Evolutionary conservation across 352 stramenopile genomes (phyloP).

Genomic region (Albugo candida): DNA sequence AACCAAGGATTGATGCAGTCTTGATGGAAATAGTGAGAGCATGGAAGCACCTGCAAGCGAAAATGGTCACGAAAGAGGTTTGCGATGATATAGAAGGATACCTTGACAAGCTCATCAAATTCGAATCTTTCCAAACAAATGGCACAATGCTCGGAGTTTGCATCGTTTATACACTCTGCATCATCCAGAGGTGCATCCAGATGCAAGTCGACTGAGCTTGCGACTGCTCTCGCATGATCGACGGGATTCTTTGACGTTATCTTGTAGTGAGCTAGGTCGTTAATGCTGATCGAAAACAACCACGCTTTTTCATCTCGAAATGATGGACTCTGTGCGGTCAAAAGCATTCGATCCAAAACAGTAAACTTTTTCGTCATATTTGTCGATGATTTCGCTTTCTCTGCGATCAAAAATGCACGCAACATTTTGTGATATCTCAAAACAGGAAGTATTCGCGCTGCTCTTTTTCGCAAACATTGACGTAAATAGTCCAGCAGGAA

Average conservation of each 20-base stretch:
- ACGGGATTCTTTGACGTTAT: no score
- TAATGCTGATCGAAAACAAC: neutral
- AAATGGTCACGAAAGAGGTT: neutral
- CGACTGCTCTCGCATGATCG: no score
- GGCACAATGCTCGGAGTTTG: constrained; percentile 22
- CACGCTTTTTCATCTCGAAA: neutral
- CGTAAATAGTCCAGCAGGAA: no score
- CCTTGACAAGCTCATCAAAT: constrained; percentile 30
- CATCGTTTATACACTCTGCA: constrained; percentile 1
- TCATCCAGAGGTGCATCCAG: neutral
- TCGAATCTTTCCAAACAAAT: constrained; percentile 69
- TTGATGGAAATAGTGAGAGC: constrained; percentile 71
- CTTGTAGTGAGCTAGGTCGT: no score
- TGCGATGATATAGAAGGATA: constrained; percentile 1
- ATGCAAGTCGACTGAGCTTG: no score
- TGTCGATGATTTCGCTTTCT: no score
- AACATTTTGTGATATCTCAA: neutral
- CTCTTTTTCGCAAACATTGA: neutral
- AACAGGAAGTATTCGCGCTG: neutral
- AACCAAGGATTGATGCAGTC: constrained; percentile 78
- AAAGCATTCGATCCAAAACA: no score
- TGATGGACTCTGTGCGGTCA: neutral
- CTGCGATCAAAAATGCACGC: neutral
- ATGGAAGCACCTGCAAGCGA: constrained; percentile 35
- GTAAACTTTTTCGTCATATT: no score